Evolutionary conservation across 169 alveolate species (phyloP), one percentile per base, ranked within the genome.

Genomic region (Theileria equi): DNA sequence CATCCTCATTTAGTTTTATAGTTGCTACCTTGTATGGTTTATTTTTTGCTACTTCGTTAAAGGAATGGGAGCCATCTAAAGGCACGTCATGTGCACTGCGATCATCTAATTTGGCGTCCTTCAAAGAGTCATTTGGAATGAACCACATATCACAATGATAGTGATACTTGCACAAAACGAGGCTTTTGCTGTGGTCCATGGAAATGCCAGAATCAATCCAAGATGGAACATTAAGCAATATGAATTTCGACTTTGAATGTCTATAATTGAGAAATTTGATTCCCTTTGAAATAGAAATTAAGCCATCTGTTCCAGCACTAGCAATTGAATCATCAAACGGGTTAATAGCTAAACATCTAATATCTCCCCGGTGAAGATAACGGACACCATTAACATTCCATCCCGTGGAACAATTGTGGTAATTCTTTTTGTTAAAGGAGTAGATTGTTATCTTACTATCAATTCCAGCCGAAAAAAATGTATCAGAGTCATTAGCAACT

Each of bases 71-170:
- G n/a, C n/a, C n/a, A n/a, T n/a, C n/a, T n/a, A n/a, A n/a, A n/a
- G n/a, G n/a, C n/a, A n/a, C n/a, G n/a, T n/a, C n/a, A n/a, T n/a
- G n/a, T n/a, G n/a, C n/a, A n/a, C n/a, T n/a, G n/a, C n/a, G n/a
- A n/a, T n/a, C n/a, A n/a, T n/a, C n/a, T n/a, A n/a, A n/a, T n/a
- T n/a, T n/a, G n/a, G n/a, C n/a, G n/a, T n/a, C n/a, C n/a, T n/a
- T n/a, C n/a, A n/a, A n/a, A n/a, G n/a, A n/a, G n/a, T n/a, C n/a
- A n/a, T n/a, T 55, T 31, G 84, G 67, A 13, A 74, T 35, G 35
- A 49, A 74, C 84, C 84, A 74, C 61, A 74, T 61, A 64, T 74
- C 80, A 16, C 81, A 65, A 65, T 74, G 79, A 25, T 74, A 62
- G 5, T 21, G 53, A 66, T 74, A 62, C 17, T 47, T 26, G 35